Conservation (phyloP, 495 filamentous ascomycete species). For the Pyronema omphalodes region DNA sequence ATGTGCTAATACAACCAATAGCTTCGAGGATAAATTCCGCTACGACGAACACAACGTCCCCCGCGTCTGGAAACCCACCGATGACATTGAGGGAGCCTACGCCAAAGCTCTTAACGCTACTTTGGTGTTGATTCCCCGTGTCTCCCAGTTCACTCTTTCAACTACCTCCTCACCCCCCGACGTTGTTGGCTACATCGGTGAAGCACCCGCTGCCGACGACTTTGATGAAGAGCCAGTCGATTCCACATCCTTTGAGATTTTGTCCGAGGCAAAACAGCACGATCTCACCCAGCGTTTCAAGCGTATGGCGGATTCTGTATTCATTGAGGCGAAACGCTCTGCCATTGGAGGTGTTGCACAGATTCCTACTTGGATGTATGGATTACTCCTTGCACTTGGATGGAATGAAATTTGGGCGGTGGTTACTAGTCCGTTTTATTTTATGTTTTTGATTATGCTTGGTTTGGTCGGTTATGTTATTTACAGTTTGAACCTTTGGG, state of each 20-base stretch:
- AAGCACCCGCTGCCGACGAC: constrained; percentile 52
- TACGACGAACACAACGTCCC: constrained; percentile 93
- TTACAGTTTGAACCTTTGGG: constrained; percentile 83
- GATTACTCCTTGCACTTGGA: constrained; percentile 65
- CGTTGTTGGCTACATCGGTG: constrained; percentile 62
- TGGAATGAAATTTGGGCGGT: constrained; percentile 85
- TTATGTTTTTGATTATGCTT: constrained; percentile 64
- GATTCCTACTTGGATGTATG: constrained; percentile 89
- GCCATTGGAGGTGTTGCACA: constrained; percentile 91
- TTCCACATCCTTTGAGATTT: constrained; percentile 83
- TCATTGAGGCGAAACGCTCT: constrained; percentile 89
- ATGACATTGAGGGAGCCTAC: constrained; percentile 92
- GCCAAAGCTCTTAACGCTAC: constrained; percentile 82
- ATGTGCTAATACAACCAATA: constrained; percentile 10
- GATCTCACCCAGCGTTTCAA: constrained; percentile 90
- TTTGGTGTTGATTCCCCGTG: constrained; percentile 67
- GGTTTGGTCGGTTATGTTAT: constrained; percentile 67
- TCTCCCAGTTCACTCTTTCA: constrained; percentile 62
- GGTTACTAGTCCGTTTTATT: constrained; percentile 79
- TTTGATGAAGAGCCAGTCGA: constrained; percentile 88
- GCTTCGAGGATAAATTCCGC: constrained; percentile 94
- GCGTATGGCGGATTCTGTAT: constrained; percentile 92
- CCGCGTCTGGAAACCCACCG: constrained; percentile 87
- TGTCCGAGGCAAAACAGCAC: constrained; percentile 69
- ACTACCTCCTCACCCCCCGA: constrained; percentile 57